Evolutionary conservation across 2,329 filamentous ascomycete genomes (phyloP), one percentile per base, ranked within the genome.

Genomic region (Neoarthrinium moseri): DNA sequence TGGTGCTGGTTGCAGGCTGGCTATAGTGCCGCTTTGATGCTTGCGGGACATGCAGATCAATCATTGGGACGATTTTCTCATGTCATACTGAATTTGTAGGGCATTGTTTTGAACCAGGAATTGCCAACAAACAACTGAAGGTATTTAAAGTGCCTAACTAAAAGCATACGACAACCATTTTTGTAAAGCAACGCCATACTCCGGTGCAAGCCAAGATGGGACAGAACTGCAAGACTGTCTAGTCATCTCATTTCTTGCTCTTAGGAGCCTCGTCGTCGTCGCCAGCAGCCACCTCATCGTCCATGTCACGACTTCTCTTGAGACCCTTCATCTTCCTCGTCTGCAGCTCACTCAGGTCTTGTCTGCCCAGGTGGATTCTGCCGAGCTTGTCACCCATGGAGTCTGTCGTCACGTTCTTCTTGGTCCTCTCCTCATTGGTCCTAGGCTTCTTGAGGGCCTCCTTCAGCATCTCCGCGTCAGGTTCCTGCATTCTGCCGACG

Each of bases 251-350:
- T 46, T 64, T 64, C 58, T 59, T 70, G 41, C 60, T 61, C 54
- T 61, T 67, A 49, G 64, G 55, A 44, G 58, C 58, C 22, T 71
- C 68, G 32, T 70, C 75, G 42, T 77, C 74, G 33, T 60, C 67
- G 48, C 72, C 72, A 13, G 59, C 72, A 4, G 71, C 81, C 20
- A 73, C 74, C 33, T 76, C 77, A 41, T 71, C 73, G 42, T 78
- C 75, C 20, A 81, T 70, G 51, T 84, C 84, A 45, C 89, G 81
- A 53, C 79, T 83, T 55, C 94, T 80, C 81, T 97, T 99, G 56
- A 99, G 70, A 56, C 91, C 94, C 83, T 99, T 99, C 91, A 99
- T 97, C 83, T 99, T 99, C 63, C 94, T 85, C 43, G 91, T 95
- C 76, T 99, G 94, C 68, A 99, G 69, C 58, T 87, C 81, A 62